phyloP scores from a whole-genome alignment of 257 asterid species.

The Nicotiana tomentosiformis region DNA sequence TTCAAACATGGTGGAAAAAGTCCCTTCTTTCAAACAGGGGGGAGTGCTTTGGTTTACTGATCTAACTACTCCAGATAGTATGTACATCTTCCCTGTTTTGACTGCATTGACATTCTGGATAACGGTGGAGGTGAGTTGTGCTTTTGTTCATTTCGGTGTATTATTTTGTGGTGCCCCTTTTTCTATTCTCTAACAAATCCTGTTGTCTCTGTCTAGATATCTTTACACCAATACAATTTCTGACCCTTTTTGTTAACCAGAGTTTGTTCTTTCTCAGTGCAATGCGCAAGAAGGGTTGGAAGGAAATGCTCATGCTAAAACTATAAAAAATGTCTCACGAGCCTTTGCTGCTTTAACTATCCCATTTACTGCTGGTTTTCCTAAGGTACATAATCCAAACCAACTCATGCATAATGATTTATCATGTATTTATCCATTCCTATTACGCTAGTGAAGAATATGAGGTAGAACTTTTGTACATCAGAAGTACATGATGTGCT shows the following conservation, averaged over 20 bases:
- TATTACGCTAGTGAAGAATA: not conserved
- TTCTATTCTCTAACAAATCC: not conserved
- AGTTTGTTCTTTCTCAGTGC: conserved; percentile 31
- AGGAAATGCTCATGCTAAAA: conserved; percentile 62
- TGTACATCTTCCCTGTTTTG: conserved; percentile 71
- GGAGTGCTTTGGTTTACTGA: conserved; percentile 88
- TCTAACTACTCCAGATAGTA: conserved; percentile 76
- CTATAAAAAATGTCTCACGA: conserved; percentile 68
- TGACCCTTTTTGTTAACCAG: not conserved
- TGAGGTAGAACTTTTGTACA: not conserved
- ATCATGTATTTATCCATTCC: not conserved
- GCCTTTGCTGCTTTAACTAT: conserved; percentile 66
- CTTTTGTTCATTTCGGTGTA: not conserved
- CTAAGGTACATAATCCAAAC: conserved; percentile 46
- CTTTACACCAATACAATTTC: not conserved
- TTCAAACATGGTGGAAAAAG: conserved; percentile 73
- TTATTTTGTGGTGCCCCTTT: not conserved
- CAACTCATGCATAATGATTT: not conserved
- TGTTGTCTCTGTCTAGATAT: not conserved
- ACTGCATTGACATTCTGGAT: conserved; percentile 86
- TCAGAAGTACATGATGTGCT: not conserved
- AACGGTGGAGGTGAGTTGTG: conserved; percentile 73
- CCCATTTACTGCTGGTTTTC: conserved; percentile 68
- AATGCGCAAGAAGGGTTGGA: conserved; percentile 92
- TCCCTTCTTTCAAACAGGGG: conserved; percentile 88